Conservation (phyloP, 2,329 filamentous ascomycete species). For the Clonostachys sp. region DNA sequence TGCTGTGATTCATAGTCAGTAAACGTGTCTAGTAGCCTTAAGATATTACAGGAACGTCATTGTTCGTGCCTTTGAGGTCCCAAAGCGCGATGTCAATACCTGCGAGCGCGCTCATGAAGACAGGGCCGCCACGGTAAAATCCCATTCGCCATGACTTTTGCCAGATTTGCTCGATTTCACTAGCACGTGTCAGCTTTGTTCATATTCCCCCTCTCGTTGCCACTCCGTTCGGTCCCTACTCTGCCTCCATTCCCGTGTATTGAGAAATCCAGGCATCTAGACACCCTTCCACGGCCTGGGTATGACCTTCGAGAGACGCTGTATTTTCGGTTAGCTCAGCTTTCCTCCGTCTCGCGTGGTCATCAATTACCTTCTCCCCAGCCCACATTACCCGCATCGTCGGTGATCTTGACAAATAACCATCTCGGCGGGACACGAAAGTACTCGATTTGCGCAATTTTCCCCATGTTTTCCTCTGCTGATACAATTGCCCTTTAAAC, state of each 20-base stretch:
- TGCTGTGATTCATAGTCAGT: slow-evolving; percentile 19
- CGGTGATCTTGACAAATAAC: slow-evolving; percentile 74
- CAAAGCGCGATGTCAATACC: slow-evolving; percentile 78
- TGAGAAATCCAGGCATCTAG: slow-evolving; percentile 61
- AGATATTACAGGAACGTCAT: background rate
- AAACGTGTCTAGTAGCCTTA: background rate
- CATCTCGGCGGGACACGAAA: slow-evolving; percentile 72
- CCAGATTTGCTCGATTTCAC: slow-evolving; percentile 79
- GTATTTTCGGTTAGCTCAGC: too few species aligned
- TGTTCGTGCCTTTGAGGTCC: slow-evolving; percentile 57
- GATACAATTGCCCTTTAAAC: too few species aligned
- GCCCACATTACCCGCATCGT: slow-evolving; percentile 58
- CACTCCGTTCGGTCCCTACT: slow-evolving; percentile 37
- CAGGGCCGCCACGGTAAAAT: slow-evolving; percentile 75
- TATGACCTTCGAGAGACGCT: slow-evolving; percentile 69
- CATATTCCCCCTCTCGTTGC: background rate
- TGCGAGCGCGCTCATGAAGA: slow-evolving; percentile 74
- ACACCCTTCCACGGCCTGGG: slow-evolving; percentile 69
- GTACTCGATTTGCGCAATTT: slow-evolving; percentile 53
- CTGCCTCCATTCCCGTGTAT: slow-evolving; percentile 64
- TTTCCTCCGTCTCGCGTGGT: too few species aligned
- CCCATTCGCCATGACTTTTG: slow-evolving; percentile 65
- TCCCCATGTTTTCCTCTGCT: slow-evolving; percentile 14
- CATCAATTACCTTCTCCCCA: slow-evolving; percentile 55
- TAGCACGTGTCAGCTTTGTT: slow-evolving; percentile 15